Evolutionary conservation across 2,329 filamentous ascomycete species (phyloP).

Genomic region (Aspergillus aculeatus): DNA sequence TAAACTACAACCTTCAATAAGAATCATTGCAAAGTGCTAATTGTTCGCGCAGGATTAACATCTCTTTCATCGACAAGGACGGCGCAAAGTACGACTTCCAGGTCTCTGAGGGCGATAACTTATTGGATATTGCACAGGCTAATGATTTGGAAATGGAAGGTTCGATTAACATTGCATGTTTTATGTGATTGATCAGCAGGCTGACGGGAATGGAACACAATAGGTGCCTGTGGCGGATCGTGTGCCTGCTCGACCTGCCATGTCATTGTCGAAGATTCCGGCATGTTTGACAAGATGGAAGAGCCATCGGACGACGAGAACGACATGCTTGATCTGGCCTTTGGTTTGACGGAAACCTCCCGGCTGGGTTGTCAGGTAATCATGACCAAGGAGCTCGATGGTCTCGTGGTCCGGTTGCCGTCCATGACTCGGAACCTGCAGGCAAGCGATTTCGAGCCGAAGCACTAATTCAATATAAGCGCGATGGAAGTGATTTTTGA

Average conservation of each 20-base stretch:
- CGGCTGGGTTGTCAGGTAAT: slow-evolving; percentile 84
- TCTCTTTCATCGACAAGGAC: slow-evolving; percentile 95
- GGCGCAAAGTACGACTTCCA: slow-evolving; percentile 71
- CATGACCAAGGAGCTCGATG: slow-evolving; percentile 89
- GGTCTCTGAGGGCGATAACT: slow-evolving; percentile 83
- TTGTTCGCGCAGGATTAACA: slow-evolving; percentile 62
- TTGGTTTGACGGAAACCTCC: slow-evolving; percentile 82
- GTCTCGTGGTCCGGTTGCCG: slow-evolving; percentile 78
- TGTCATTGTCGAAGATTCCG: slow-evolving; percentile 74
- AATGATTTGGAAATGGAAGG: slow-evolving; percentile 97
- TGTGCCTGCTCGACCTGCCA: slow-evolving; percentile 94
- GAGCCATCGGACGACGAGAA: slow-evolving; percentile 80
- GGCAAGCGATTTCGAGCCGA: slow-evolving; percentile 76
- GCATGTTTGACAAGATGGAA: slow-evolving; percentile 73
- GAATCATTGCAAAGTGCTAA: neutral
- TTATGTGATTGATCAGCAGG: neutral
- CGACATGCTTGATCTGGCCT: slow-evolving; percentile 88
- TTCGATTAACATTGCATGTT: slow-evolving; percentile 29
- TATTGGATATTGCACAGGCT: slow-evolving; percentile 91
- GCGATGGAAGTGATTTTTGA: neutral
- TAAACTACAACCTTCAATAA: neutral
- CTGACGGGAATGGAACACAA: neutral
- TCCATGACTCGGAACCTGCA: slow-evolving; percentile 95
- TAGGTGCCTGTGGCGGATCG: slow-evolving; percentile 85
- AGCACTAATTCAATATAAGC: slow-evolving; percentile 30